Percentiles rank a stretch among this genome's conserved stretches.
Conservation (phyloP, 2,329 filamentous ascomycete genomes). For the Claviceps sp. region DNA sequence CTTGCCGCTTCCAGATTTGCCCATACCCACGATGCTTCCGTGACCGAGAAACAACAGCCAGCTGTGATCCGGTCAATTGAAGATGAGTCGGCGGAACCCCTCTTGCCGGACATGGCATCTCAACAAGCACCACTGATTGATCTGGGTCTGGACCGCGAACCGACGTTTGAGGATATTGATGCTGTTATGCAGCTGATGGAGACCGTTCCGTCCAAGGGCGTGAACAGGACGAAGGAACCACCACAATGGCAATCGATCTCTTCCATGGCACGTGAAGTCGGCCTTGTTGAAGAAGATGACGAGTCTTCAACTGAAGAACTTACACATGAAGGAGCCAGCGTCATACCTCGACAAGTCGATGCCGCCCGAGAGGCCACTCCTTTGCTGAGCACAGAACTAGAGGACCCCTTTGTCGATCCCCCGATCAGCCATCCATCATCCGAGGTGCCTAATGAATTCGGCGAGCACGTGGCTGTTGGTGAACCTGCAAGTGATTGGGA, state of each 20-base stretch:
- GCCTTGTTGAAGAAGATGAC: conserved; percentile 34
- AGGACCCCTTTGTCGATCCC: conserved; percentile 48
- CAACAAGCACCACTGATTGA: neutral
- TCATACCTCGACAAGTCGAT: conserved; percentile 48
- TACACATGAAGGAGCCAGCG: conserved; percentile 55
- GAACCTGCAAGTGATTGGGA: conserved; percentile 84
- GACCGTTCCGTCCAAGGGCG: conserved; percentile 58
- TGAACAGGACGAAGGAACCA: conserved; percentile 46
- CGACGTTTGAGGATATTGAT: conserved; percentile 74
- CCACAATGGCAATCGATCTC: conserved; percentile 26
- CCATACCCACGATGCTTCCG: conserved; percentile 20
- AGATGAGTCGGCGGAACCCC: conserved; percentile 6
- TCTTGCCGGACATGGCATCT: neutral
- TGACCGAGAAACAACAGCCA: conserved; percentile 12
- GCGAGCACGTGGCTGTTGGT: conserved; percentile 27
- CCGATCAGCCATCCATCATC: conserved; percentile 33
- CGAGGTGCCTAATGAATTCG: conserved; percentile 34
- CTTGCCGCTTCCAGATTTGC: conserved; percentile 33
- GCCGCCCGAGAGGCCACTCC: conserved; percentile 31
- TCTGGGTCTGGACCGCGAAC: conserved; percentile 20
- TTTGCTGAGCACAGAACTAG: conserved; percentile 40
- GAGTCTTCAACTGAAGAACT: conserved; percentile 35
- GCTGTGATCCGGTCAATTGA: conserved; percentile 19
- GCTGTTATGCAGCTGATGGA: conserved; percentile 79
- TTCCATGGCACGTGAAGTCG: conserved; percentile 24